Evolutionary conservation across 371 early-diverging fungal species (phyloP).

Genomic region (Mortierella sp.): DNA sequence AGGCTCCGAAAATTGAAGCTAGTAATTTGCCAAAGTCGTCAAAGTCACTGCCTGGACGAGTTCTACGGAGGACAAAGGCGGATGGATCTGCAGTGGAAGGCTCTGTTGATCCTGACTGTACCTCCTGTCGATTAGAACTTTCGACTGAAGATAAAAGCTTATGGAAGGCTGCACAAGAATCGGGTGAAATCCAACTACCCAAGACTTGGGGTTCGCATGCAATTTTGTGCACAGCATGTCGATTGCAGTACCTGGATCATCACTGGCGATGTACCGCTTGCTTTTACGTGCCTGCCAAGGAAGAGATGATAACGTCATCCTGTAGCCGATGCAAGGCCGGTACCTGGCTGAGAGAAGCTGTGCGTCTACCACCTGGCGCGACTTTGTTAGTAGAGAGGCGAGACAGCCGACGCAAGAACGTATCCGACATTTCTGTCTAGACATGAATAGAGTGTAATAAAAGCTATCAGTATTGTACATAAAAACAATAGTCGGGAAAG

Average conservation of each 20-base stretch:
- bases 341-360: constrained; percentile 47
- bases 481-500: too few relatives aligned
- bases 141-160: constrained; percentile 32
- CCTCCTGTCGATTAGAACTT: constrained; percentile 50
- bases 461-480: background rate
- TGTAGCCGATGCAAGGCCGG: constrained; percentile 54
- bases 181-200: constrained; percentile 34
- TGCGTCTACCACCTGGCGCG: background rate
- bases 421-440: constrained; percentile 20
- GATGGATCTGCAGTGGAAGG: constrained; percentile 17
- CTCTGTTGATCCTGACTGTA: constrained; percentile 43
- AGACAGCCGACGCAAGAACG: constrained; percentile 10
- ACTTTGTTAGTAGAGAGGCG: background rate
- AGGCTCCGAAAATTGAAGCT: constrained; percentile 45
- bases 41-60: constrained; percentile 53
- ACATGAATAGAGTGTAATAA: background rate
- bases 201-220: constrained; percentile 54
- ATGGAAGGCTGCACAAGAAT: constrained; percentile 37
- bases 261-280: constrained; percentile 52
- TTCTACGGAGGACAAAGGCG: constrained; percentile 26
- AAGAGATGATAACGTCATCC: constrained; percentile 35
- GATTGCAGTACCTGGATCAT: constrained; percentile 41
- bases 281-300: constrained; percentile 48
- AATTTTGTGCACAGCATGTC: constrained; percentile 43
- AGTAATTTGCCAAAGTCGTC: constrained; percentile 53